Conservation (phyloP, 2,329 filamentous ascomycete species). For the Aureobasidium mangrovei region DNA sequence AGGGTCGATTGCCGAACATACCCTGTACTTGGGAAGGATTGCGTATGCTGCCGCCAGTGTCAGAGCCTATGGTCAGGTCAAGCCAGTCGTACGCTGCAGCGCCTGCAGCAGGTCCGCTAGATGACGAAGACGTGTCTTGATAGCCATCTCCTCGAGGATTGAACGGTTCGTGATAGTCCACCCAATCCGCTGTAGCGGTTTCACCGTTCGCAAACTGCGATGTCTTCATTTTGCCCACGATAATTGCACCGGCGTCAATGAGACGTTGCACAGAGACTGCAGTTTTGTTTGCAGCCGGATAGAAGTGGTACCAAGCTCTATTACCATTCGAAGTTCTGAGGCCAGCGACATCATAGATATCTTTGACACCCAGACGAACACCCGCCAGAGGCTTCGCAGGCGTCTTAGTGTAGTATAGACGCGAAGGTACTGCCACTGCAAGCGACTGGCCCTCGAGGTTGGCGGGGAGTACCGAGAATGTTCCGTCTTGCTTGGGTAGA, state of each 20-base stretch:
- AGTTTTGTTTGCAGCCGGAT: slow-evolving; percentile 38
- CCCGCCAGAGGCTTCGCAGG: slow-evolving; percentile 50
- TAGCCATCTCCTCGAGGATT: slow-evolving; percentile 39
- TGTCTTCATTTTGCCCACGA: slow-evolving; percentile 40
- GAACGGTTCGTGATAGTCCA: slow-evolving; percentile 37
- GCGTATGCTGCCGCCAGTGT: slow-evolving; percentile 44
- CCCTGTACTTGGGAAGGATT: slow-evolving; percentile 41
- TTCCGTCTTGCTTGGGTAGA: slow-evolving; percentile 31
- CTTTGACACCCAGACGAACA: slow-evolving; percentile 54
- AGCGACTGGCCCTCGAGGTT: slow-evolving; percentile 35
- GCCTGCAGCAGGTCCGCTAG: slow-evolving; percentile 37
- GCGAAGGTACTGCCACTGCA: slow-evolving; percentile 48
- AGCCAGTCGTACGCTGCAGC: slow-evolving; percentile 41
- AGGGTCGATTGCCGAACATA: slow-evolving; percentile 43
- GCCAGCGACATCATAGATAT: slow-evolving; percentile 52
- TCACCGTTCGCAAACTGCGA: slow-evolving; percentile 39
- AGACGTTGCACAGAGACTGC: slow-evolving; percentile 46
- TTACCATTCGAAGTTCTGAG: slow-evolving; percentile 50
- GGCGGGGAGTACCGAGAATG: slow-evolving; percentile 38
- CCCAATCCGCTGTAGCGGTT: slow-evolving; percentile 43
- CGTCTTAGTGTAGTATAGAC: slow-evolving; percentile 49
- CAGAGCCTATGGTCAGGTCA: slow-evolving; percentile 42
- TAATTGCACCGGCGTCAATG: slow-evolving; percentile 50
- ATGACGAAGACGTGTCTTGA: slow-evolving; percentile 40
- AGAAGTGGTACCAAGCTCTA: slow-evolving; percentile 48